Base-by-base conservation (phyloP, 257 asterid species). In the Solanum etuberosum region DNA sequence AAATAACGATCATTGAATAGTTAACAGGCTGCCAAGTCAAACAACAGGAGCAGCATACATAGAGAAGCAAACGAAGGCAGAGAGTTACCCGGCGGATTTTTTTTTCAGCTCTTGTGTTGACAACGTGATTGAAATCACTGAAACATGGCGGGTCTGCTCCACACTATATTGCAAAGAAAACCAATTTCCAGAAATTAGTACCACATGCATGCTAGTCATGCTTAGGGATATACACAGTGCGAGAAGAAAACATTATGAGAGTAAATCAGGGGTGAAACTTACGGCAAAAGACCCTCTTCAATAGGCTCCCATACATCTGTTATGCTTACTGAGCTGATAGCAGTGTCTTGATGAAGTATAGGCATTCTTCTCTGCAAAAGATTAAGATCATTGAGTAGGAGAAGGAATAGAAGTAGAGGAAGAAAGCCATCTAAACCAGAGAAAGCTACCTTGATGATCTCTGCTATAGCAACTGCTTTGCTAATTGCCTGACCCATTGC, bases 211-310 rank as follows among this genome's bases (percentile, higher is more conserved):
- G 46, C 83, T 76, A 15, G 46, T 76, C 83, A 76, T 76, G 34
- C 59, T 14, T 23, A n/a, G 59, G 83, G 12, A 40, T 76, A 76
- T 42, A 40, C 35, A 40, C 34, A 72, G 42, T 25, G 31, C 21
- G 8, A 74, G 29, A 76, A 40, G 35, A 76, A 76, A 76, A 76
- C 23, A 76, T 76, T n/a, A 21, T 18, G 70, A 88, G 70, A 87
- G 70, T 68, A 9, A 63, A 11, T 38, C 15, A 23, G 31, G 38
- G 54, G 76, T 61, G 40, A 48, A 89, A 90, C 97, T 90, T 90
- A 97, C 99, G 90, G 96, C 92, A 94, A 92, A 90, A 97, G 99
- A 84, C 99, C 99, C 93, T 97, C 98, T 92, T 97, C 99, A 88
- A 97, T 92, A 90, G 99, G 98, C 90, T 95, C 99, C 93, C 97